Conservation (phyloP, 257 asterid genomes). For the Nyctanthes arbortristis region DNA sequence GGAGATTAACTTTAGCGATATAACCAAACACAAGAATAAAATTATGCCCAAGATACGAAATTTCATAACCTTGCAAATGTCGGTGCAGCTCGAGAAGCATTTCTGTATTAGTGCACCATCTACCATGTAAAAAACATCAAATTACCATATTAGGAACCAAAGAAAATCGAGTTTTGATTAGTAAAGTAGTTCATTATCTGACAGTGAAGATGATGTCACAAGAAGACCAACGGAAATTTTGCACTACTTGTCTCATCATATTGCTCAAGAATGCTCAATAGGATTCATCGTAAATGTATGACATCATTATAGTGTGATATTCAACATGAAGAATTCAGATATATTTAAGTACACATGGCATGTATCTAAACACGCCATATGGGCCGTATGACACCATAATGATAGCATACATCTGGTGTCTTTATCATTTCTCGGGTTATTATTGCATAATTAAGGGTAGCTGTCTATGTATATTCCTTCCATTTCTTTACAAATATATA, state of each 20-base stretch:
- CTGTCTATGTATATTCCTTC: too few species aligned
- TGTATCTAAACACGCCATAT: too few species aligned
- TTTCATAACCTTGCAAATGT: slow-evolving; percentile 16
- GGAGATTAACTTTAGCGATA: not conserved
- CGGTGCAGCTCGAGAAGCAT: slow-evolving; percentile 40
- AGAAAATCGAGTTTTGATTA: not conserved
- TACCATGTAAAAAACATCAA: slow-evolving; percentile 13
- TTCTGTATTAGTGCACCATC: slow-evolving; percentile 39
- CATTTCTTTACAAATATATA: too few species aligned
- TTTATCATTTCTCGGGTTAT: too few species aligned
- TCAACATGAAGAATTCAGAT: too few species aligned
- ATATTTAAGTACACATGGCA: too few species aligned
- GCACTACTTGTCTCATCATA: not conserved
- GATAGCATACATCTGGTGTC: too few species aligned
- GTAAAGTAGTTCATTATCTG: not conserved
- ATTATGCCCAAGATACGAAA: not conserved
- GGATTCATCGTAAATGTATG: too few species aligned
- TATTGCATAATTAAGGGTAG: too few species aligned
- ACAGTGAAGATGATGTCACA: not conserved
- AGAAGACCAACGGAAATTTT: not conserved
- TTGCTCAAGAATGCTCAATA: not conserved
- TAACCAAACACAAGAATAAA: too few species aligned
- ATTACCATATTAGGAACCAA: not conserved
- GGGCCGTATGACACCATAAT: too few species aligned
- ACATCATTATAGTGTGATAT: too few species aligned